Base-by-base conservation (phyloP, 1,284 basidiomycete genomes). In the Anthracocystis panici-leucophaei region DNA sequence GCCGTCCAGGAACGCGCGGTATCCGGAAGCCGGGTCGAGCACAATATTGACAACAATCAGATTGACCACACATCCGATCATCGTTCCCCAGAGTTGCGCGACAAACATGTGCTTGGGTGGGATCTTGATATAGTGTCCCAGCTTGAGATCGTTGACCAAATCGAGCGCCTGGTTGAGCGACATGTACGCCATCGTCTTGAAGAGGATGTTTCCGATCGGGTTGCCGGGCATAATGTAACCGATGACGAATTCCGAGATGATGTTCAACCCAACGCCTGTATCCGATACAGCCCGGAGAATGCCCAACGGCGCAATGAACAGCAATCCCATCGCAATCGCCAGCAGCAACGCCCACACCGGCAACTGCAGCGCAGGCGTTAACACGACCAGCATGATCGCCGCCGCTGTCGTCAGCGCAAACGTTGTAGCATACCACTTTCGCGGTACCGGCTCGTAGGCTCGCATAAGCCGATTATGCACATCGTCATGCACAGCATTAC, bases 201-300 rank as follows among this genome's bases (percentile, higher is more conserved):
- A 85, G 20, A 79, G 69, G 42, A 85, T 82, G 59, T 83, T 79
- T 5, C 86, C 87, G 50, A 88, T 87, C 1, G 88, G 87, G 58
- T 86, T 86, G 5, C 88, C 88, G 1, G 88, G 88, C 81, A 87
- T 86, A 38, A 88, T 74, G 41, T 87, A 82, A 0, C 88, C 88
- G 35, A 73, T 74, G 29, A 81, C 85, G 57, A 87, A 87, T 63
- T 88, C 88, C 0, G 87, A 88, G 54, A 88, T 80, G 33, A 88
- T 87, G 62, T 84, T 84, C 44, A 84, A 70, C 1, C 83, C 83
- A 0, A 88, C 87, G 9, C 84, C 84, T 0, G 87, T 88, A 60
- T 88, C 88, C 40, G 85, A 86, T 35, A 88, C 87, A 9, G 88
- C 88, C 6, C 87, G 81, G 57, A 88, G 86, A 51, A 88, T 86